A percentile compares a stretch with the other conserved stretches of the same genome.
Evolutionary conservation across 257 asterid species (phyloP).

Genomic region (Apocynum venetum): DNA sequence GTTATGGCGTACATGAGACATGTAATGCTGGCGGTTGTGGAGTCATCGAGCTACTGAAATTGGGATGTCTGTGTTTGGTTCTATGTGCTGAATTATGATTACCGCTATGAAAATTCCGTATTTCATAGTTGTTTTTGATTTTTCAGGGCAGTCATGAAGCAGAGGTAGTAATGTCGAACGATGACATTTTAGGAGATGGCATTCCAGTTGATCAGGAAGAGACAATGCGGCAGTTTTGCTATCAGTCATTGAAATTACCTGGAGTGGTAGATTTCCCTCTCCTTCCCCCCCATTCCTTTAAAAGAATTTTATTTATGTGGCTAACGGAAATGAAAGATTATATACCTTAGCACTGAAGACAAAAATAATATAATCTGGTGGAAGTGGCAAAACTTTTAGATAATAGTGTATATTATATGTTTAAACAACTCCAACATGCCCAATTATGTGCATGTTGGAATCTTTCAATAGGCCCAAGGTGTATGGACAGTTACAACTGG

Average conservation of each 20-base stretch:
- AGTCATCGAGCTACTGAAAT: neutral
- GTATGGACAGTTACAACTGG: no score
- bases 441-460: neutral
- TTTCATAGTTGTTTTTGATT: slow-evolving; percentile 9
- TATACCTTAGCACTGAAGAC: no score
- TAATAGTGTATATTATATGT: neutral
- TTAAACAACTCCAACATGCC: neutral
- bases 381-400: neutral
- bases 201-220: slow-evolving; percentile 77
- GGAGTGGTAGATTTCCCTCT: slow-evolving; percentile 42
- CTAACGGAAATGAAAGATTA: neutral
- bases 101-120: neutral
- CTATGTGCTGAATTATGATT: neutral
- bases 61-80: neutral
- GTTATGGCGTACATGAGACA: neutral
- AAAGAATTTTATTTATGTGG: neutral
- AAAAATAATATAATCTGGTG: neutral
- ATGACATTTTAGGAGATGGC: slow-evolving; percentile 82
- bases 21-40: neutral
- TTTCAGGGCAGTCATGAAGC: slow-evolving; percentile 74
- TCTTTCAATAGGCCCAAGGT: neutral
- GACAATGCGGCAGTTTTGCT: slow-evolving; percentile 67
- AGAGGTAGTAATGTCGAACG: slow-evolving; percentile 61
- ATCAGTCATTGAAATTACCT: slow-evolving; percentile 67
- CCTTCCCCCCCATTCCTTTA: neutral